Evolutionary conservation across 352 stramenopile genomes (phyloP).

Genomic region (Phytopythium sindhum): DNA sequence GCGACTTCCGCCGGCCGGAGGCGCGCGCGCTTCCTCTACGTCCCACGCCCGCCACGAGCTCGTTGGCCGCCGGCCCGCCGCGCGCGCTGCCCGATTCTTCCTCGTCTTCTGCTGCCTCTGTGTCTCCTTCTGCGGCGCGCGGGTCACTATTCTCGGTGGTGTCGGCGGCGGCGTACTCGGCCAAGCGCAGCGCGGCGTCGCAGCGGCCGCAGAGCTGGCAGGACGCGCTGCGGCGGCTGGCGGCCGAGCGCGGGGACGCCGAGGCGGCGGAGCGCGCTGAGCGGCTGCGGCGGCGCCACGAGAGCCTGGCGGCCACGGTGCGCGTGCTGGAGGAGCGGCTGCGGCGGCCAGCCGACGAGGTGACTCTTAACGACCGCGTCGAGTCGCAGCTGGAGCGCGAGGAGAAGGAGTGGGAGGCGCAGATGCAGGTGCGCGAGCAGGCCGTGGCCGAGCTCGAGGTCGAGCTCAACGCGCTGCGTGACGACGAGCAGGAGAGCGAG

Average conservation of each 20-base stretch:
- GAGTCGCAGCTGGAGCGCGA: slow-evolving; percentile 53
- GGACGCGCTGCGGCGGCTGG: slow-evolving; percentile 22
- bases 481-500: slow-evolving; percentile 22
- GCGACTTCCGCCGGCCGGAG: slow-evolving; percentile 17
- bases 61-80: slow-evolving; percentile 6
- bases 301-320: slow-evolving; percentile 38
- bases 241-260: slow-evolving; percentile 13
- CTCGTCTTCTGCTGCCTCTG: not conserved
- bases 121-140: not conserved
- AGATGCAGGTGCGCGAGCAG: slow-evolving; percentile 51
- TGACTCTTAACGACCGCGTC: slow-evolving; percentile 47
- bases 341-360: slow-evolving; percentile 28
- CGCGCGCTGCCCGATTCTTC: slow-evolving; percentile 7
- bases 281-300: slow-evolving; percentile 32
- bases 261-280: slow-evolving; percentile 23
- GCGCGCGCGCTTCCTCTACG: slow-evolving; percentile 14
- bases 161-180: slow-evolving; percentile 22
- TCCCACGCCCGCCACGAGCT: slow-evolving; percentile 6
- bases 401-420: slow-evolving; percentile 54
- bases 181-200: slow-evolving; percentile 14
- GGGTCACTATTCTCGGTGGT: slow-evolving; percentile 38
- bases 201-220: slow-evolving; percentile 23
- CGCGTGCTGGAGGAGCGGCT: slow-evolving; percentile 33
- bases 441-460: slow-evolving; percentile 42
- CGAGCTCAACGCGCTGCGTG: slow-evolving; percentile 43